Percentiles rank a stretch among this genome's conserved stretches.
Evolutionary conservation across 257 asterid species (phyloP).

Genomic region (Mentha longifolia): DNA sequence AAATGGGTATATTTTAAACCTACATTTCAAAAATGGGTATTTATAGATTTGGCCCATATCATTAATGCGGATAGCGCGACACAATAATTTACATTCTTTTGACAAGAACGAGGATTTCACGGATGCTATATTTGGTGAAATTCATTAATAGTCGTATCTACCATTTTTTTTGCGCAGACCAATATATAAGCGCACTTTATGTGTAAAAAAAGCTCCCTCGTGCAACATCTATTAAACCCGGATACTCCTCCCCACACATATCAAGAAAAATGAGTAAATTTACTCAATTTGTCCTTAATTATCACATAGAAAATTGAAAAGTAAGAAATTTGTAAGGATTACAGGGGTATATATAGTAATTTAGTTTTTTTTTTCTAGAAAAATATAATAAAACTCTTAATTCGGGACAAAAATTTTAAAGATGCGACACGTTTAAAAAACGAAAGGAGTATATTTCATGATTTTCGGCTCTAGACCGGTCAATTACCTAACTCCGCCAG

Average conservation of each 20-base stretch:
- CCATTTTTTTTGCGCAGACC: not conserved
- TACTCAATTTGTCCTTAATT: too few species aligned
- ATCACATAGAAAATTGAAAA: too few species aligned
- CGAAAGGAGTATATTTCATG: not conserved
- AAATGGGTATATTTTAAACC: too few species aligned
- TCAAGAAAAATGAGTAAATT: too few species aligned
- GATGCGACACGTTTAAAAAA: too few species aligned
- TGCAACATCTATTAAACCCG: not conserved
- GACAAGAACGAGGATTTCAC: not conserved
- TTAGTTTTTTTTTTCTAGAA: too few species aligned
- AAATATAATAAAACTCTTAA: too few species aligned
- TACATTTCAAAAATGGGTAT: too few species aligned
- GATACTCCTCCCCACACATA: not conserved
- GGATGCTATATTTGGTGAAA: not conserved
- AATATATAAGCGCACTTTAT: not conserved
- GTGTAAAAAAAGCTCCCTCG: not conserved
- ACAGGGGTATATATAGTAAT: too few species aligned
- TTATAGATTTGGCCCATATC: too few species aligned
- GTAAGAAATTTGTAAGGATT: too few species aligned
- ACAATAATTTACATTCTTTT: constrained; percentile 3
- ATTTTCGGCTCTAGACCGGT: not conserved
- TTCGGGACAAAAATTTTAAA: too few species aligned
- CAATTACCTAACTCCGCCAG: not conserved
- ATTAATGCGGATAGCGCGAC: not conserved
- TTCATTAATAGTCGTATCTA: not conserved